Evolutionary conservation across 371 early-diverging fungal genomes (phyloP).

Genomic region (Encephalitozoon romaleae): DNA sequence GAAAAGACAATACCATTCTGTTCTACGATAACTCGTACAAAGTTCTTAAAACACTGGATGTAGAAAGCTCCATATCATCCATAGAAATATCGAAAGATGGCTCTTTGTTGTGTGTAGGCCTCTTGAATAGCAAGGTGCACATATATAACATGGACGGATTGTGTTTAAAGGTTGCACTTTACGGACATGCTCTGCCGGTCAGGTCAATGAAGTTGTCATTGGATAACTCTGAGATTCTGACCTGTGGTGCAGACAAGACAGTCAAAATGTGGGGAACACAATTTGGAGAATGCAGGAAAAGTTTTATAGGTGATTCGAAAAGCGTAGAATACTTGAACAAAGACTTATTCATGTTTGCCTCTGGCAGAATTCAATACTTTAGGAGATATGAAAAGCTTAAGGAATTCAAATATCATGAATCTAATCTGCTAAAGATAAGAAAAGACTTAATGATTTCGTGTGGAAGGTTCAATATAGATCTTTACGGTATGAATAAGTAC

Average conservation of each 20-base stretch:
- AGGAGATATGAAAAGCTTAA: constrained; percentile 22
- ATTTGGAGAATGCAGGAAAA: constrained; percentile 61
- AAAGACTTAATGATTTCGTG: constrained; percentile 20
- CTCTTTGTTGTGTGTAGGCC: constrained; percentile 16
- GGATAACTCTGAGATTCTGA: constrained; percentile 41
- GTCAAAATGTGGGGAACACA: constrained; percentile 60
- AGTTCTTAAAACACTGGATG: constrained; percentile 18
- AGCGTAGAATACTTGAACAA: constrained; percentile 22
- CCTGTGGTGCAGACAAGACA: constrained; percentile 57
- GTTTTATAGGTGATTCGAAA: constrained; percentile 41
- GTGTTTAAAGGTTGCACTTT: constrained; percentile 39
- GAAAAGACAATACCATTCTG: background rate
- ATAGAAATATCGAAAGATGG: constrained; percentile 36
- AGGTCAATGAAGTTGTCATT: constrained; percentile 40
- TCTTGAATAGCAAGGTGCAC: constrained; percentile 50
- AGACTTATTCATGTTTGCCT: constrained; percentile 24
- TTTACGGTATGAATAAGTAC: constrained; percentile 40
- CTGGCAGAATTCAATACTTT: constrained; percentile 36
- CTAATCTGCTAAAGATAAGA: background rate
- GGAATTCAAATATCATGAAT: constrained; percentile 16
- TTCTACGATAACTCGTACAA: constrained; percentile 5
- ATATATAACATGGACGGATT: constrained; percentile 35
- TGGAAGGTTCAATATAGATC: background rate
- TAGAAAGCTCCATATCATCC: constrained; percentile 32
- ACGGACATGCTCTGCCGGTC: constrained; percentile 61